Evolutionary conservation across 345 rosid species (phyloP).

Genomic region (Linum tenue): DNA sequence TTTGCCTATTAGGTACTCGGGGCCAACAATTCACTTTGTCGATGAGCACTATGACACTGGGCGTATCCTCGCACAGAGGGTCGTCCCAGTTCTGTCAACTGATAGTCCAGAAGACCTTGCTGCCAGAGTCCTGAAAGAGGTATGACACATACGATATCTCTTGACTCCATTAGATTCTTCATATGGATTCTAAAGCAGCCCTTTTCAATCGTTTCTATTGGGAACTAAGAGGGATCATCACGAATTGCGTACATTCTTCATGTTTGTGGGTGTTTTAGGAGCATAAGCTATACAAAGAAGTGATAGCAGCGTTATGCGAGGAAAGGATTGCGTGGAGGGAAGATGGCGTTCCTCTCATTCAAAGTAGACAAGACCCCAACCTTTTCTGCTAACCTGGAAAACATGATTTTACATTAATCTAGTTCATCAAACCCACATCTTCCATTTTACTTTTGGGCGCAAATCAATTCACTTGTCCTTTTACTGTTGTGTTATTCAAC

Average conservation of each 20-base stretch:
- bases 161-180: neutral
- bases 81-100: constrained; percentile 49
- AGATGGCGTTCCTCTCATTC: constrained; percentile 76
- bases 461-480: too few relatives aligned
- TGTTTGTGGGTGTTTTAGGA: constrained; percentile 37
- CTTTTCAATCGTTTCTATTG: neutral
- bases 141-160: constrained; percentile 6
- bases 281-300: constrained; percentile 69
- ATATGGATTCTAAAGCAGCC: neutral
- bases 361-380: constrained; percentile 40
- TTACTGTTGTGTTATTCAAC: too few relatives aligned
- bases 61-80: constrained; percentile 72
- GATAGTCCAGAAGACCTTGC: constrained; percentile 73
- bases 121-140: constrained; percentile 72
- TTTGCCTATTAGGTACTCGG: constrained; percentile 49
- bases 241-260: neutral
- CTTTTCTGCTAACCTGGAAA: constrained; percentile 28
- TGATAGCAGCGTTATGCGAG: constrained; percentile 53
- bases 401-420: neutral
- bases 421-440: too few relatives aligned
- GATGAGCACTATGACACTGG: constrained; percentile 86
- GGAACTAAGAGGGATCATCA: neutral
- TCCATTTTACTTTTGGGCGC: too few relatives aligned
- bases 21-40: constrained; percentile 88
- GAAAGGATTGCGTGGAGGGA: constrained; percentile 71